Evolutionary conservation across 2,329 filamentous ascomycete species (phyloP), one percentile per base, ranked within the genome.

Genomic region (Aspergillus sp.): DNA sequence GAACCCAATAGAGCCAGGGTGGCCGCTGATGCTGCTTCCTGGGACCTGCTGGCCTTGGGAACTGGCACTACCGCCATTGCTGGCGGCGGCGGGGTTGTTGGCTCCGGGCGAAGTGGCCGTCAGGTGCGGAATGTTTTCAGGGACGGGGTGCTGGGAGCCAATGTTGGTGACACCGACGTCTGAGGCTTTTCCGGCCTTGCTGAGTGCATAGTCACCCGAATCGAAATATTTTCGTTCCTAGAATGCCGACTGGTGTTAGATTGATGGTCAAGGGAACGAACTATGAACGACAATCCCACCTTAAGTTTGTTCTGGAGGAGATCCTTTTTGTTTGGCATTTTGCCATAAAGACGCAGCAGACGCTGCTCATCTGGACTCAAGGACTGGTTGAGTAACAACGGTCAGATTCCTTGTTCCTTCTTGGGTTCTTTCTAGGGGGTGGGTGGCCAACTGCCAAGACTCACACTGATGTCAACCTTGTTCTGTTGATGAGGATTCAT

Each of bases 401-500:
- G 50, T 60, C 42, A 60, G 48, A 44, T 15, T 12, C 9, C 7
- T 19, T 22, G 17, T 5, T 10, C 12, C 6, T 19, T 39, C 4
- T 7, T 35, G n/a, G 5, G 7, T 17, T 35, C 13, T 17, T 35
- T 35, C 13, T 9, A 4, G 6, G 33, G 22, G 44, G 41, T 49
- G 22, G 44, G 41, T 49, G 37, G 47, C 23, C 27, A 17, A 45
- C 15, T 7, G 38, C 38, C 39, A 15, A 43, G 13, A 81, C 88
- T 76, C 76, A 96, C 93, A 78, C 81, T 90, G 74, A 96, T 80
- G 74, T 98, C 93, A 64, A 97, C 81, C 79, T 98, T 97, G 80
- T 96, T 96, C 81, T 95, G 90, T 79, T 96, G 88, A 71, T 90
- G 89, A 61, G 91, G 91, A 71, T 96, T 96, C 89, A 97, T 94